phyloP scores from a whole-genome alignment of 768 basidiomycete species.

The Leccinum truebloodii region DNA sequence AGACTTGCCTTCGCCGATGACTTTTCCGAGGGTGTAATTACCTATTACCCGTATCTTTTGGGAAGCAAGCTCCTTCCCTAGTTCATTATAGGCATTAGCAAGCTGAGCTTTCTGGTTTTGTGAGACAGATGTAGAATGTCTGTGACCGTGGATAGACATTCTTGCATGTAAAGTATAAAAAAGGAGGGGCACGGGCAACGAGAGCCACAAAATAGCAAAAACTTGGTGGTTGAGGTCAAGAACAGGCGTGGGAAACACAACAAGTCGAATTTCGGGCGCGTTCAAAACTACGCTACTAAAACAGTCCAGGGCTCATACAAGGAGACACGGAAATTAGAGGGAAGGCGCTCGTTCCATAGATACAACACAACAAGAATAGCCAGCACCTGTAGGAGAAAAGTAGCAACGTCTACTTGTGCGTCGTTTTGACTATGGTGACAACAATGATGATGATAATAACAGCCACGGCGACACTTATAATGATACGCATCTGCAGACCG shows the following conservation, averaged over 20 bases:
- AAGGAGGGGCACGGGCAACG: constrained; percentile 37
- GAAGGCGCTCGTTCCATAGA: constrained; percentile 40
- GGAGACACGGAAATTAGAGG: constrained; percentile 31
- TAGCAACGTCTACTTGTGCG: constrained; percentile 42
- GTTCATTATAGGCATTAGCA: constrained; percentile 94
- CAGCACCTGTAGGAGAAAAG: constrained; percentile 13
- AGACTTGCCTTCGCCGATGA: constrained; percentile 88
- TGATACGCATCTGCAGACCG: constrained; percentile 82
- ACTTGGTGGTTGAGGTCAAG: constrained; percentile 8
- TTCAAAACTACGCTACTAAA: constrained; percentile 19
- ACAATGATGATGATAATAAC: constrained; percentile 96
- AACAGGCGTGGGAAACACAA: constrained; percentile 34
- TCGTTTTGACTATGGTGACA: constrained; percentile 90
- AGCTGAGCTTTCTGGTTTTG: constrained; percentile 88
- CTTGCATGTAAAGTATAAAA: constrained; percentile 33
- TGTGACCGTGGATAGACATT: constrained; percentile 60
- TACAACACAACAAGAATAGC: constrained; percentile 41
- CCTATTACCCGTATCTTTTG: constrained; percentile 89
- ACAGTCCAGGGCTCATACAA: constrained; percentile 21
- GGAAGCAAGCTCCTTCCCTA: constrained; percentile 94
- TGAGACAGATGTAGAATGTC: constrained; percentile 57
- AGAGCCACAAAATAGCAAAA: constrained; percentile 29
- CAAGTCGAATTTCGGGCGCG: constrained; percentile 11
- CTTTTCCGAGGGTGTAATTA: constrained; percentile 91
- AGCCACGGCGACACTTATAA: constrained; percentile 87